Conservation (phyloP, 345 rosid genomes). For the Salix brachista region DNA sequence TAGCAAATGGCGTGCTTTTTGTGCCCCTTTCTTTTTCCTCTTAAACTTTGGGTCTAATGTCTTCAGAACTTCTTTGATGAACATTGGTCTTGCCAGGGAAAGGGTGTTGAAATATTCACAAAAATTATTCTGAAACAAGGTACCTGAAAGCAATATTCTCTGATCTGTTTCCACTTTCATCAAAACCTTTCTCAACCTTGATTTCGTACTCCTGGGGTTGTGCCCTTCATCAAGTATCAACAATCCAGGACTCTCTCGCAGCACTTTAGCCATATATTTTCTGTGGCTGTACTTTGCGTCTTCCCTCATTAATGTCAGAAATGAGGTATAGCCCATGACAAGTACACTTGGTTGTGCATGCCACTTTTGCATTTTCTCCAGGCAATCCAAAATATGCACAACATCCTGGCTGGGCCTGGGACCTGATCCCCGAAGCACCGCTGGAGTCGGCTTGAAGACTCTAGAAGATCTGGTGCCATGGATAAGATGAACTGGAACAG, state of each 20-base stretch:
- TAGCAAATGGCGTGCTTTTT: conserved; percentile 61
- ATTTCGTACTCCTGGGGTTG: conserved; percentile 89
- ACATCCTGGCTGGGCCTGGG: conserved; percentile 70
- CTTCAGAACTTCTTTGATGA: conserved; percentile 61
- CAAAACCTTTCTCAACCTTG: conserved; percentile 79
- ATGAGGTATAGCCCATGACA: conserved; percentile 96
- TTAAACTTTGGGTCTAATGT: conserved; percentile 59
- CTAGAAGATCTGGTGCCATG: conserved; percentile 76
- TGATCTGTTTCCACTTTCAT: conserved; percentile 81
- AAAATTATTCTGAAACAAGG: conserved; percentile 93
- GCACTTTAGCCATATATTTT: conserved; percentile 74
- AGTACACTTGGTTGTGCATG: conserved; percentile 85
- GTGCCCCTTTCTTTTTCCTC: conserved; percentile 30
- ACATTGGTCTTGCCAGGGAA: conserved; percentile 83
- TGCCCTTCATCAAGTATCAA: conserved; percentile 87
- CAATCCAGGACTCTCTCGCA: conserved; percentile 86
- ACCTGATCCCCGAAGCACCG: conserved; percentile 38
- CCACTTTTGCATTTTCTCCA: conserved; percentile 92
- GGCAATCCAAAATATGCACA: conserved; percentile 82
- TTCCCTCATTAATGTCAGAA: conserved; percentile 79
- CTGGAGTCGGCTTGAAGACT: conserved; percentile 38
- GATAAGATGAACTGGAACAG: conserved; percentile 77
- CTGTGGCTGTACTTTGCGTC: conserved; percentile 75
- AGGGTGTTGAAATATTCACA: conserved; percentile 92
- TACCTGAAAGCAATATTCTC: conserved; percentile 82